These are phyloP conservation scores for Gracilaria domingensis DNA, from an alignment of 23 red algal species.

Conservation along the genomic window DNA sequence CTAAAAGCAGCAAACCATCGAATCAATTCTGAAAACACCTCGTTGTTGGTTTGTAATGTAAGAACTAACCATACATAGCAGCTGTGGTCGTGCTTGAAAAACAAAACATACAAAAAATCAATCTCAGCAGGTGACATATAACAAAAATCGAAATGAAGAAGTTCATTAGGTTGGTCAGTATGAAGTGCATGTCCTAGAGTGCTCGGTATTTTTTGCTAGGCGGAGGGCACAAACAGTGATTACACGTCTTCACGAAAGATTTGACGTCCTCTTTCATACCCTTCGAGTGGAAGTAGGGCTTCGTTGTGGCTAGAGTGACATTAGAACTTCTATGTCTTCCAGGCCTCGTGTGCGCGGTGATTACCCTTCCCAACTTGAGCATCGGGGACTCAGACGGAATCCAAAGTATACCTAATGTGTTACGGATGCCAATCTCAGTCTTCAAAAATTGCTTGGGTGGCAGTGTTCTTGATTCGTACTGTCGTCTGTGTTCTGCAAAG, in stretches of 20 bases:
- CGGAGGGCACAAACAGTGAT: background rate
- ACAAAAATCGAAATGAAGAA: conserved; percentile 48
- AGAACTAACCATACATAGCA: too few species aligned
- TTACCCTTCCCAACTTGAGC: too few species aligned
- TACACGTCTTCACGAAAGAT: background rate
- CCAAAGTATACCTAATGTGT: too few species aligned
- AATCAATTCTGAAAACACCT: too few species aligned
- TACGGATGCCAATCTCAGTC: too few species aligned
- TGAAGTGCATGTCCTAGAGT: background rate
- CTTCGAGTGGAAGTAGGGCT: background rate
- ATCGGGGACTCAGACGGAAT: too few species aligned
- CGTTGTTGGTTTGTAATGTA: too few species aligned
- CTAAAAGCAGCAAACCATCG: too few species aligned
- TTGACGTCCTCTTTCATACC: background rate
- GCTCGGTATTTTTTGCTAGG: background rate
- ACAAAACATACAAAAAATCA: background rate
- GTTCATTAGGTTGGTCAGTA: background rate
- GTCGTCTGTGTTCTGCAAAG: too few species aligned
- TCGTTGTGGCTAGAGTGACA: background rate
- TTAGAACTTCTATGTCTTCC: background rate
- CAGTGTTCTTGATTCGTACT: too few species aligned
- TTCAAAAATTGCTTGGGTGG: too few species aligned
- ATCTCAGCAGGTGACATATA: background rate
- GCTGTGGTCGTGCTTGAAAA: background rate
- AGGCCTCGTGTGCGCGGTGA: background rate